phyloP scores from a whole-genome alignment of 352 stramenopile genomes.

The Globisporangium orthogonon region DNA sequence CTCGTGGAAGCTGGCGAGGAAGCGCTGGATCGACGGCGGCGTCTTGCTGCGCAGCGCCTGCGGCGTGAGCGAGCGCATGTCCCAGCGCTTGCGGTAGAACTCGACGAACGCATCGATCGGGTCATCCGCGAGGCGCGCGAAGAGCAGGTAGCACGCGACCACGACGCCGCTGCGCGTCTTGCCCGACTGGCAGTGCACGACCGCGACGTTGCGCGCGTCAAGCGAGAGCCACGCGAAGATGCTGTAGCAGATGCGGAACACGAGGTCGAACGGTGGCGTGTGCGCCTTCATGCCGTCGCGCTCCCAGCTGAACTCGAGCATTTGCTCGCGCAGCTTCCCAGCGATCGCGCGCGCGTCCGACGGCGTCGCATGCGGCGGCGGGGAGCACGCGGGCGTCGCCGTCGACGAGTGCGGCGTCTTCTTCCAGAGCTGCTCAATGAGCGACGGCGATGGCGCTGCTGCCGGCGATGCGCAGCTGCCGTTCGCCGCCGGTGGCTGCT shows the following conservation, averaged over 20 bases:
- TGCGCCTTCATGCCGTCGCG: constrained; percentile 79
- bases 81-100: constrained; percentile 85
- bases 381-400: no score
- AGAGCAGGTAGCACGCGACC: constrained; percentile 91
- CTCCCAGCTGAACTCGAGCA: constrained; percentile 83
- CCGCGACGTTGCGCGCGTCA: constrained; percentile 69
- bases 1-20: constrained; percentile 58
- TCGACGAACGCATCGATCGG: constrained; percentile 85
- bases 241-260: constrained; percentile 91
- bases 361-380: no score
- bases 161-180: constrained; percentile 92
- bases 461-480: background rate
- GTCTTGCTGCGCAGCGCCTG: constrained; percentile 60
- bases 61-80: constrained; percentile 62
- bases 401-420: background rate
- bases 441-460: constrained; percentile 5
- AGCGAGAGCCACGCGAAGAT: constrained; percentile 90
- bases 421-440: constrained; percentile 12
- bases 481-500: constrained; percentile 4
- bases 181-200: constrained; percentile 89
- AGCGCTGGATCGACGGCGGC: constrained; percentile 68
- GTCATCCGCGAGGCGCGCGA: constrained; percentile 59
- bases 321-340: constrained; percentile 62
- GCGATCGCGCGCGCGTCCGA: constrained; percentile 19
- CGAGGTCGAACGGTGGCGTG: constrained; percentile 68